Base-by-base conservation (phyloP, 768 basidiomycete genomes). In the Suillus tomentosus region DNA sequence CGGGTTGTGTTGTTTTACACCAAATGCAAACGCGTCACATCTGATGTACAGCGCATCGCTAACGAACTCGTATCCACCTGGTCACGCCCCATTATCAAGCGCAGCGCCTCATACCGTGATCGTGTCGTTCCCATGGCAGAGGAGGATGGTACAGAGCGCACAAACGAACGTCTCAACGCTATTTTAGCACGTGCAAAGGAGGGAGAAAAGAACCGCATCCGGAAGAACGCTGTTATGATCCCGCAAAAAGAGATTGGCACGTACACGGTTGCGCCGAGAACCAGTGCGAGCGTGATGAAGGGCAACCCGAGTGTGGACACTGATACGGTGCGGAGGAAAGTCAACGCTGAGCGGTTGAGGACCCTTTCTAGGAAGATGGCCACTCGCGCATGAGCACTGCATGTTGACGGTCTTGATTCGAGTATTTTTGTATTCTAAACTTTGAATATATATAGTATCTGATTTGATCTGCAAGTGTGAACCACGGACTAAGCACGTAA, bases 1-100 rank as follows among this genome's bases (percentile, higher is more conserved):
- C 89, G 90, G 64, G 84, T 99, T 69, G 82, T 99, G 45, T 79
- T 96, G 36, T 99, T 99, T 79, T 99, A 99, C 82, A 96, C 95
- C 27, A 95, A 95, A 73, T 93, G 91, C 82, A 94, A 91, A 74
- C 90, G 94, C 53, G 94, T 95, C 55, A 89, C 90, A 5, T 84
- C 91, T 0, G 87, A 90, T 60, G 89, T 99, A 62, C 77, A 81
- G n/a, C 88, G 92, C 61, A 85, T 87, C 50, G 96, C 96, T 11
- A 85, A 89, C 66, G 87, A 90, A 57, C 90, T 99, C 64, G 88
- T 99, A 47, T 90, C 87, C 14, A 76, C 80, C 7, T 96, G 95
- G 95, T 92, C 92, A 37, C 84, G 95, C 7, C 95, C 95, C 0
- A 95, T 96, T 76, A 90, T 96, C 79, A 94, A 95, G 70, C 88